Conservation (phyloP, 495 filamentous ascomycete species). For the Ascodesmis nigricans region DNA sequence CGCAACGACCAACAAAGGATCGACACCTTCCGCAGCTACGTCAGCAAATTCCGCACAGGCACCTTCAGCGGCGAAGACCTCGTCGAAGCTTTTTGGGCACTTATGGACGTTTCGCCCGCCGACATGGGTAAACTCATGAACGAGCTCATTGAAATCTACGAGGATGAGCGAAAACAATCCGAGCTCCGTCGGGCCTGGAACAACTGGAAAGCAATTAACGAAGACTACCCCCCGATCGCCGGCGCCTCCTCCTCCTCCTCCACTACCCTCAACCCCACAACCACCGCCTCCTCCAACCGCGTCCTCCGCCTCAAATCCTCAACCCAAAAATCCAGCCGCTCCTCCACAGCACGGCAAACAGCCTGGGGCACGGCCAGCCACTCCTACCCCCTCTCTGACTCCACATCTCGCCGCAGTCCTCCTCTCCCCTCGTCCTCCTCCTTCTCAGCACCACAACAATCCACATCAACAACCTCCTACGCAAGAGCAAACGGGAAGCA, state of each 20-base stretch:
- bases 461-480: conserved; percentile 12
- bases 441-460: conserved; percentile 12
- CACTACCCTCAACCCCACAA: conserved; percentile 22
- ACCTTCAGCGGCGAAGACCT: conserved; percentile 47
- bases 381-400: conserved; percentile 21
- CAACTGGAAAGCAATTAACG: conserved; percentile 84
- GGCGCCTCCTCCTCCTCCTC: conserved; percentile 28
- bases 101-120: conserved; percentile 47
- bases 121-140: conserved; percentile 78
- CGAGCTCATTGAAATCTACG: conserved; percentile 83
- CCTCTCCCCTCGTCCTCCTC: conserved; percentile 21
- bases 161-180: conserved; percentile 50
- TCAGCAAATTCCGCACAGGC: conserved; percentile 51
- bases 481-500: conserved; percentile 20
- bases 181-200: conserved; percentile 64
- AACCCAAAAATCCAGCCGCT: conserved; percentile 48
- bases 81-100: conserved; percentile 53
- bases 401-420: too few species aligned
- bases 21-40: conserved; percentile 46
- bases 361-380: conserved; percentile 28
- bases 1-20: conserved; percentile 51
- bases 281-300: conserved; percentile 25
- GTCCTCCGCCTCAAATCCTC: conserved; percentile 56
- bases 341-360: conserved; percentile 31
- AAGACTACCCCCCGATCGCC: conserved; percentile 75